Conservation (phyloP, 148 eudicot species). For the Rhododendron vialii region DNA sequence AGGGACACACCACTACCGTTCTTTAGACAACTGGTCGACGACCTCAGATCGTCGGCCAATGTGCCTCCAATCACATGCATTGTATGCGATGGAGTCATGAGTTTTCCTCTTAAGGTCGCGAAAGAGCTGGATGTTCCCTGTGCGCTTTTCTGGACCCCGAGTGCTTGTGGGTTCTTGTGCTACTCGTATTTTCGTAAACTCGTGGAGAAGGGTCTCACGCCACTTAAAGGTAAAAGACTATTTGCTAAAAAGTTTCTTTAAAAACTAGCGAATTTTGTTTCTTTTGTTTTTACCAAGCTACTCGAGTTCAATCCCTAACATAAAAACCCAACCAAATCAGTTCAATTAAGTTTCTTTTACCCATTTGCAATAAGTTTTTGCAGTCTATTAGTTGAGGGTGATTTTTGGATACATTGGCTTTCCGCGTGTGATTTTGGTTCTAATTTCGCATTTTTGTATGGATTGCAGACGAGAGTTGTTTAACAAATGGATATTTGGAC, state of each 20-base stretch:
- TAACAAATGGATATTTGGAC: slow-evolving; percentile 22
- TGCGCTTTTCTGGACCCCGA: slow-evolving; percentile 22
- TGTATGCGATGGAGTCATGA: slow-evolving; percentile 27
- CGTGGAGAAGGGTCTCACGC: slow-evolving; percentile 17
- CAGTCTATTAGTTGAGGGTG: no score
- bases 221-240: slow-evolving; percentile 34
- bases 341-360: no score
- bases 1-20: slow-evolving; percentile 7
- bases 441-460: no score
- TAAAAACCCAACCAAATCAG: no score
- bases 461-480: slow-evolving; percentile 15
- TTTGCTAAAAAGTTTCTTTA: no score
- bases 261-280: no score
- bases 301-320: no score
- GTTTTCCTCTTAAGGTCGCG: slow-evolving; percentile 30
- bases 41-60: slow-evolving; percentile 6
- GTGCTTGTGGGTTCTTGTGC: slow-evolving; percentile 33
- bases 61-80: slow-evolving; percentile 31
- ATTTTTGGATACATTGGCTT: no score
- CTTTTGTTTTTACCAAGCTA: no score
- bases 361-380: no score
- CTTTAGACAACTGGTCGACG: slow-evolving; percentile 23
- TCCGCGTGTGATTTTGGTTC: no score
- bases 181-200: slow-evolving; percentile 18
- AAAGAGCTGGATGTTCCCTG: slow-evolving; percentile 30